Evolutionary conservation across 140 eudicot genomes (phyloP), one percentile per base, ranked within the genome.

Genomic region (Cichorium intybus): DNA sequence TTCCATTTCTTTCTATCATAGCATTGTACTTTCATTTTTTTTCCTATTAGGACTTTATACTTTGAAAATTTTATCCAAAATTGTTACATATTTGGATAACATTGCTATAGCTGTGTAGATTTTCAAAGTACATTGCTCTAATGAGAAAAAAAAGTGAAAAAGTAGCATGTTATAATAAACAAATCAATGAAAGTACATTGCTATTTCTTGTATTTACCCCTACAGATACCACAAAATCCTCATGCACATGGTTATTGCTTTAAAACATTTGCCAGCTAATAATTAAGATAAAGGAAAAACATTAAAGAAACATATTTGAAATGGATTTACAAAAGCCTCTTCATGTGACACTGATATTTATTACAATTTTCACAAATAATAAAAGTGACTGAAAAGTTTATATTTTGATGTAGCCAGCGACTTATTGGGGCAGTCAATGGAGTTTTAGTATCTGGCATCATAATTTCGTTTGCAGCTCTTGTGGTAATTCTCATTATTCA

Each of bases 381-480:
- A 24, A 12, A 63, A 46, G 70, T 74, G 66, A 60, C 72, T 58
- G 18, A 35, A 54, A 66, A 5, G 34, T 68, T 76, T 52, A 58
- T 60, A 65, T 69, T 22, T 75, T 56, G 41, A 56, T 80, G 87
- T 77, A 88, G 96, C 76, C 96, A 82, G 82, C 85, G 80, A 64
- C 37, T 84, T 50, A 86, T 86, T 75, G 97, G 90, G 62, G 92
- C 85, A 29, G 90, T 90, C 45, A 90, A 90, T 73, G 97, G 97
- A 71, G 82, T 71, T 75, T 73, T 90, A 52, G 95, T 90, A 43
- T 63, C 84, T 29, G 95, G 86, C 64, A 85, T 92, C 78, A 74
- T 92, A 58, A 51, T 73, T 14, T 85, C 98, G 27, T 92, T 92
- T 78, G 68, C 95, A 47, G 81, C 84, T 37, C 89, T 92, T 6